Evolutionary conservation across 208 protist genomes (phyloP).

Genomic region (Acanthamoeba lenticulata): DNA sequence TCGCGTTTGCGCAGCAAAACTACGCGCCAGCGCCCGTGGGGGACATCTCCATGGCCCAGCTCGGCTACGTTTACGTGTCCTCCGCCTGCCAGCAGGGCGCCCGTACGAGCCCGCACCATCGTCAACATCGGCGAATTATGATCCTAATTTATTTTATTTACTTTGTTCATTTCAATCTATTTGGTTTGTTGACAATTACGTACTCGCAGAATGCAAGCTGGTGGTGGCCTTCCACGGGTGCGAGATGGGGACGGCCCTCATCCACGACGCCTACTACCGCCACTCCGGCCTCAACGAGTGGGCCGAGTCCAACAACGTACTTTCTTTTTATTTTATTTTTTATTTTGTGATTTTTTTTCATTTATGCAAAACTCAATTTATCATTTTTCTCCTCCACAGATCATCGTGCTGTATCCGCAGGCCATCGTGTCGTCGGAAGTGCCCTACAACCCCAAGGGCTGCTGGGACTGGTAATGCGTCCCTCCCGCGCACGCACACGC

Average conservation of each 20-base stretch:
- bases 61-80: neutral
- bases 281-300: conserved; percentile 71
- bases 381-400: neutral
- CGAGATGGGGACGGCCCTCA: neutral
- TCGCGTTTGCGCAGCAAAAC: neutral
- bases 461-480: conserved; percentile 77
- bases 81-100: neutral
- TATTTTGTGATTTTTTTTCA: no score
- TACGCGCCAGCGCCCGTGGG: neutral
- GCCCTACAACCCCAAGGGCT: conserved; percentile 66
- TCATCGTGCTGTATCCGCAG: conserved; percentile 73
- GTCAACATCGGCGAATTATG: no score
- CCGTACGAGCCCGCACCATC: no score
- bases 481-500: no score
- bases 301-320: conserved; percentile 76
- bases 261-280: conserved; percentile 58
- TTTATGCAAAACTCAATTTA: neutral
- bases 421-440: neutral
- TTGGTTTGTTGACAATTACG: neutral
- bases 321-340: neutral
- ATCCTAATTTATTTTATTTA: no score
- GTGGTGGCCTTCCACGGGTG: conserved; percentile 69
- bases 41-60: neutral
- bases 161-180: no score
- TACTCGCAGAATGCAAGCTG: conserved; percentile 67